Percentiles rank a stretch among this genome's conserved stretches.
Conservation (phyloP, 1,139 yeast genomes). For the Blastobotrys elegans region DNA sequence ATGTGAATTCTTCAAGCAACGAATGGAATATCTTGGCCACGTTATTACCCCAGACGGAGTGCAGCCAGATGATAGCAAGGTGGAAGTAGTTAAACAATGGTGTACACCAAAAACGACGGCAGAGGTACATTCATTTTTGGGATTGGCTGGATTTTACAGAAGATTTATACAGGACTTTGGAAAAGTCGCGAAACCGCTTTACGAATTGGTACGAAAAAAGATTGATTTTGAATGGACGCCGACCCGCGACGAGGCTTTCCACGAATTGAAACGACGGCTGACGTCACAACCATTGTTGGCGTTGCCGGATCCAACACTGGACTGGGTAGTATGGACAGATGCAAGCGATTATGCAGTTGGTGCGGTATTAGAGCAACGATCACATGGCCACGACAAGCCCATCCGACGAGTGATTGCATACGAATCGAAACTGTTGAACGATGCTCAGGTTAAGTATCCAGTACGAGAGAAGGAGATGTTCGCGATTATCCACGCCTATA, state of each 20-base stretch:
- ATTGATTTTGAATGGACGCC: background rate
- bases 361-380: background rate
- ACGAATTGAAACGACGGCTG: background rate
- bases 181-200: background rate
- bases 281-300: background rate
- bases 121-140: background rate
- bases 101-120: background rate
- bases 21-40: conserved; percentile 16
- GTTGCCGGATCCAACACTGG: background rate
- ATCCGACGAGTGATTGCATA: background rate
- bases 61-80: background rate
- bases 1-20: conserved; percentile 14
- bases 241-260: background rate
- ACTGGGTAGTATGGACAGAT: background rate
- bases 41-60: conserved; percentile 8
- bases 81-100: background rate
- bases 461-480: conserved; percentile 11
- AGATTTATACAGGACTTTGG: background rate
- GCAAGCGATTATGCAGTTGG: background rate
- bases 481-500: conserved; percentile 11
- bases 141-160: conserved; percentile 3
- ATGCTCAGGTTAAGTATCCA: conserved; percentile 9
- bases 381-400: background rate
- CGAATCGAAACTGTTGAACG: background rate
- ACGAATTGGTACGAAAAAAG: background rate